Evolutionary conservation across 2,329 filamentous ascomycete species (phyloP).

Genomic region (Cryphonectria naterciae): DNA sequence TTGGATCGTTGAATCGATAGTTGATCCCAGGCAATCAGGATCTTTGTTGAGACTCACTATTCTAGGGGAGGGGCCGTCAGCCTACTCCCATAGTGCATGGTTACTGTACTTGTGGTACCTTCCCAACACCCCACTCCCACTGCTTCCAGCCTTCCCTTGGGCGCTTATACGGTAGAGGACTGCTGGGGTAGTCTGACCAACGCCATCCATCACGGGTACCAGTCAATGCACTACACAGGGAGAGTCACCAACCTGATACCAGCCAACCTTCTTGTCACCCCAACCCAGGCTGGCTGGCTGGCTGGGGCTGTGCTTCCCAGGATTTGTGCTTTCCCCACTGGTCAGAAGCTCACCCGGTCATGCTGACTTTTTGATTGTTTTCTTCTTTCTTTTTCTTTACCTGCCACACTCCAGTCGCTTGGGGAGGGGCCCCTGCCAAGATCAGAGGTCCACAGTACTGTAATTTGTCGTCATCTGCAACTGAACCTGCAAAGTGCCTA

Average conservation of each 20-base stretch:
- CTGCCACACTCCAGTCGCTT: constrained; percentile 10
- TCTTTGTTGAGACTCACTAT: constrained; percentile 1
- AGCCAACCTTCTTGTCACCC: background rate
- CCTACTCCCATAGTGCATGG: background rate
- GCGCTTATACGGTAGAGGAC: background rate
- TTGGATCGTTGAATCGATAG: constrained; percentile 1
- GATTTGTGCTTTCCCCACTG: background rate
- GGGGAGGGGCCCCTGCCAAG: constrained; percentile 7
- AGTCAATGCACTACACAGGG: background rate
- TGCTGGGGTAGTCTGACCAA: constrained; percentile 1
- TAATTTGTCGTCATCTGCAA: constrained; percentile 14
- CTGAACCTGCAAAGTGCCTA: constrained; percentile 12
- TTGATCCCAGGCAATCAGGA: background rate
- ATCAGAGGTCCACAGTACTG: constrained; percentile 19
- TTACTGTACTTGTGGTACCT: background rate
- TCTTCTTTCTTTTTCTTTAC: too few relatives aligned
- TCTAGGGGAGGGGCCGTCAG: background rate
- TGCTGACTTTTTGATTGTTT: constrained; percentile 18
- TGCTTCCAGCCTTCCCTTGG: background rate
- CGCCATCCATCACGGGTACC: background rate
- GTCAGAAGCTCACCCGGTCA: constrained; percentile 16
- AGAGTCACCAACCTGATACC: background rate
- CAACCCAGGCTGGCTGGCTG: background rate
- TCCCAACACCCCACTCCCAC: background rate
- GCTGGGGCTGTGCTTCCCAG: constrained; percentile 6